These are phyloP conservation scores for Neocallimastix lanati DNA, from an alignment of 192 early-diverging fungal genomes.

Conservation along the genomic window DNA sequence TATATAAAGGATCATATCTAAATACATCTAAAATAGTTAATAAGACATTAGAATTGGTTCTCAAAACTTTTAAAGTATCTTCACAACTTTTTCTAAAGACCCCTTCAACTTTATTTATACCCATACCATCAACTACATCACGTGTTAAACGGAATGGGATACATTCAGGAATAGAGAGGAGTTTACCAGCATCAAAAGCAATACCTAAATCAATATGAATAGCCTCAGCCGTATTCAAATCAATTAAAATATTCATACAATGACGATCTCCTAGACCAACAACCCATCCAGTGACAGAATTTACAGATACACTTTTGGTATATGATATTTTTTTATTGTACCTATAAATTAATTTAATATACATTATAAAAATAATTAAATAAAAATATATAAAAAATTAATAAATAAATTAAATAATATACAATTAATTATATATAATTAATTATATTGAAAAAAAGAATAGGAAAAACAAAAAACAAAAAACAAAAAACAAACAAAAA, in stretches of 20 bases:
- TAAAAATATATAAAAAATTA: not conserved
- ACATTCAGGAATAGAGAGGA: conserved; percentile 67
- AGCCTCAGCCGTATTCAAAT: conserved; percentile 58
- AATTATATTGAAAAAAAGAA: too few species aligned
- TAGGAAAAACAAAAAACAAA: too few species aligned
- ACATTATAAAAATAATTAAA: not conserved
- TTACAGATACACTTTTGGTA: conserved; percentile 62
- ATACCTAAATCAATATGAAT: conserved; percentile 95
- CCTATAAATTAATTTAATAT: too few species aligned
- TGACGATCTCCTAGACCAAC: conserved; percentile 75
- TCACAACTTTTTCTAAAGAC: conserved; percentile 61
- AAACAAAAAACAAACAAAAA: too few species aligned
- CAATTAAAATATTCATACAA: conserved; percentile 78
- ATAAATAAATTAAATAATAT: too few species aligned
- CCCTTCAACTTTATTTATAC: conserved; percentile 59
- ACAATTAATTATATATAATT: too few species aligned
- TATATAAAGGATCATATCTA: conserved; percentile 76
- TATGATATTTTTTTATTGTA: conserved; percentile 20
- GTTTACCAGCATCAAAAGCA: conserved; percentile 84
- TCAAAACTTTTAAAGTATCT: conserved; percentile 56
- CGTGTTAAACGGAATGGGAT: conserved; percentile 83
- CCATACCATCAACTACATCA: conserved; percentile 78
- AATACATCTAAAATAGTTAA: conserved; percentile 83
- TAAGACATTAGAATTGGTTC: conserved; percentile 59
- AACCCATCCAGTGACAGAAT: conserved; percentile 48